These are phyloP conservation scores for Carex parvula DNA, from an alignment of 176 grass and related monocot species.

Conservation along the genomic window DNA sequence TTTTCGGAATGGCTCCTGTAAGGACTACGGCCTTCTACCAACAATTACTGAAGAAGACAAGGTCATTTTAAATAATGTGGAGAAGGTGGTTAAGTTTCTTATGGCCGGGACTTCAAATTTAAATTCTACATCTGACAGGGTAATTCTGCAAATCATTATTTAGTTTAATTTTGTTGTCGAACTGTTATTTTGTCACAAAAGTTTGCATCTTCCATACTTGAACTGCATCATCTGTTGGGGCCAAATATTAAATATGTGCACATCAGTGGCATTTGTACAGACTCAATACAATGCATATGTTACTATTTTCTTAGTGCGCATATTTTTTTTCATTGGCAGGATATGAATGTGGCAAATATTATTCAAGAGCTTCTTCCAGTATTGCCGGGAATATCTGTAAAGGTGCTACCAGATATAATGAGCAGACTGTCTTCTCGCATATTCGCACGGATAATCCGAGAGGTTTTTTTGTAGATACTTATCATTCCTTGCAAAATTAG, in stretches of 20 bases:
- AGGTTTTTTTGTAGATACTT: slow-evolving; percentile 64
- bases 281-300: background rate
- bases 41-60: slow-evolving; percentile 90
- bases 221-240: background rate
- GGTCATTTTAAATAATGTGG: slow-evolving; percentile 86
- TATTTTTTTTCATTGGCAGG: slow-evolving; percentile 33
- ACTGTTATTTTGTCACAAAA: background rate
- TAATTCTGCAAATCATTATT: slow-evolving; percentile 21
- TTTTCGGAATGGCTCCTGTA: slow-evolving; percentile 81
- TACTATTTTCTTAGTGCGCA: background rate
- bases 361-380: slow-evolving; percentile 83
- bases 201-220: background rate
- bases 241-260: background rate
- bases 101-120: slow-evolving; percentile 52
- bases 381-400: slow-evolving; percentile 79
- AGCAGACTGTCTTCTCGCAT: slow-evolving; percentile 70
- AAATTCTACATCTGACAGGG: slow-evolving; percentile 48
- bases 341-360: slow-evolving; percentile 48
- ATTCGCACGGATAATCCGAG: slow-evolving; percentile 69
- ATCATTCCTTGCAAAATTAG: slow-evolving; percentile 10
- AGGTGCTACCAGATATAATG: slow-evolving; percentile 70
- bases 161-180: slow-evolving; percentile 1
- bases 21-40: slow-evolving; percentile 64
- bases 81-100: slow-evolving; percentile 85
- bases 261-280: background rate